These are phyloP conservation scores for Tetraselmis chui DNA, from an alignment of 139 green algal genomes.

Conservation along the genomic window DNA sequence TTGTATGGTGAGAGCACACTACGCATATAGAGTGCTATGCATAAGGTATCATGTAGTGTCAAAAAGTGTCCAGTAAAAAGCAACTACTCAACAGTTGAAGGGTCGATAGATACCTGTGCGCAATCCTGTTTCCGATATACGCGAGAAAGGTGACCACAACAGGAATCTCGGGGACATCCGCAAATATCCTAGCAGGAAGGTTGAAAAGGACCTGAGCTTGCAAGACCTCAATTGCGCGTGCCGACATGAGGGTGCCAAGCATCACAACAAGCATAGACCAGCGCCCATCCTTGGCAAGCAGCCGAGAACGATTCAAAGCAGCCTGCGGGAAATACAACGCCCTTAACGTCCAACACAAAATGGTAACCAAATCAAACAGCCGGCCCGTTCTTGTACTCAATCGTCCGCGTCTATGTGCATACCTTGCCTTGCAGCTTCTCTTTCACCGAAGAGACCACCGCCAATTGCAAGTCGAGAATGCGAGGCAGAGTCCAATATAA, in stretches of 20 bases:
- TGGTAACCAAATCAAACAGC: background rate
- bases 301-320: background rate
- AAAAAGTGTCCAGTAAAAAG: too few relatives aligned
- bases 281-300: background rate
- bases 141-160: background rate
- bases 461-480: constrained; percentile 28
- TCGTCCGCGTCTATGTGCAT: background rate
- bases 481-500: constrained; percentile 30
- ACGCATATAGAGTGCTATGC: too few relatives aligned
- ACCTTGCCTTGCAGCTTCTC: background rate
- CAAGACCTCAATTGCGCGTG: background rate
- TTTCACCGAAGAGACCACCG: background rate
- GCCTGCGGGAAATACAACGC: background rate
- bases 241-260: background rate
- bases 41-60: too few relatives aligned
- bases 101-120: background rate
- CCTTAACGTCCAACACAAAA: too few relatives aligned
- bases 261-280: background rate
- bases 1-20: background rate
- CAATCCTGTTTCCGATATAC: background rate
- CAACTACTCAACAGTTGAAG: too few relatives aligned
- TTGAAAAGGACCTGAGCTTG: background rate
- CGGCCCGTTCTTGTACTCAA: background rate
- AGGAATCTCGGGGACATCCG: background rate
- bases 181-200: background rate